Conservation (phyloP, 495 filamentous ascomycete genomes). For the Trichoderma virens region DNA sequence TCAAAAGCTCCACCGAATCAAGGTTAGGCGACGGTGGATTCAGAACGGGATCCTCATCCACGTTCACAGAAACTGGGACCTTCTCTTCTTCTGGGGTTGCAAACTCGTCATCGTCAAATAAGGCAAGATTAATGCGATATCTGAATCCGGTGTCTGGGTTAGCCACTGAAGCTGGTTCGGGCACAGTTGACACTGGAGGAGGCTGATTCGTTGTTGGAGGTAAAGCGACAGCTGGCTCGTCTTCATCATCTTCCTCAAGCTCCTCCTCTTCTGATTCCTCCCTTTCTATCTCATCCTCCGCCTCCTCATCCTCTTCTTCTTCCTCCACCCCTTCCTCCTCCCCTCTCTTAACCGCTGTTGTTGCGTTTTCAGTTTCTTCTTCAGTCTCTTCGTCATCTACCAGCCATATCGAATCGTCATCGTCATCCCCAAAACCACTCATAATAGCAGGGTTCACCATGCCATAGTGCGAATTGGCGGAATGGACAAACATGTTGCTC, state of each 20-base stretch:
- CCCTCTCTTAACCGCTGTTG: background rate
- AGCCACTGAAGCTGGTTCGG: background rate
- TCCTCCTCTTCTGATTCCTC: background rate
- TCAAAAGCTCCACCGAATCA: background rate
- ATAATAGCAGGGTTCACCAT: background rate
- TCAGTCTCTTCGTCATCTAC: background rate
- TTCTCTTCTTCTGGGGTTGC: background rate
- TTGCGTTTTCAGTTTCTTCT: background rate
- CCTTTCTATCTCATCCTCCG: background rate
- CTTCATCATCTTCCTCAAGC: background rate
- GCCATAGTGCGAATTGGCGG: background rate
- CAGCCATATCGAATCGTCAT: background rate
- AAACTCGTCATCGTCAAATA: constrained; percentile 1
- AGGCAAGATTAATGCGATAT: constrained; percentile 1
- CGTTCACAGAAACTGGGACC: background rate
- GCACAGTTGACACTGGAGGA: background rate
- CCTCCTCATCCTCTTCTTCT: background rate
- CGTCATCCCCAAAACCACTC: background rate
- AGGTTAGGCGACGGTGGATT: background rate
- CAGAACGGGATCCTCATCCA: background rate
- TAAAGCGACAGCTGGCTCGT: background rate
- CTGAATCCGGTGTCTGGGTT: background rate
- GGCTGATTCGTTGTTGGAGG: background rate
- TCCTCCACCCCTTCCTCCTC: background rate
- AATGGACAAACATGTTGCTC: background rate